Evolutionary conservation across 1,284 basidiomycete genomes (phyloP), one percentile per base, ranked within the genome.

Genomic region (Thelephora terrestris): DNA sequence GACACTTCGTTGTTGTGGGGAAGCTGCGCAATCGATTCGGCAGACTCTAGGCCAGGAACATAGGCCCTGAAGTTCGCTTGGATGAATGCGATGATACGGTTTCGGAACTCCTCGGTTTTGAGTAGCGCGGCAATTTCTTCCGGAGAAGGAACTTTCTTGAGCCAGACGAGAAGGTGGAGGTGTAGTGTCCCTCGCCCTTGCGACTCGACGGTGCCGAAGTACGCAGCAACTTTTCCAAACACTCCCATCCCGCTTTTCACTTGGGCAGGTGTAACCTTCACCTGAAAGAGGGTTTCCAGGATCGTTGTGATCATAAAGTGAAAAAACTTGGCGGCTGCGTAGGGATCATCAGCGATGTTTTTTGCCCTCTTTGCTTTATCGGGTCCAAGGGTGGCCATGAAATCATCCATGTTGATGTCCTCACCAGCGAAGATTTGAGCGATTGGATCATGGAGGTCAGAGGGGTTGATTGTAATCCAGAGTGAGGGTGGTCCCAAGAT

Each of bases 291-390:
- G 0, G 39, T 58, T 17, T 64, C 55, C 0, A 73, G 46, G 0
- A 73, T 56, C 0, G 54, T 51, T 0, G 53, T 16, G 3, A 74
- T 64, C 0, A 65, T 57, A 43, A 69, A 64, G 38, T 71, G 61
- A 47, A 69, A 74, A 48, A 64, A 74, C 37, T 65, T 56, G 0
- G 66, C 62, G 0, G 66, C 58, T 0, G 66, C 66, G 50, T 58
- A 72, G 12, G 68, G 67, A 56, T 75, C 66, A 0, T 24, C 9
- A 0, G 68, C 63, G 4, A 72, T 61, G 40, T 67, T 70, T 0
- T 45, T 5, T 1, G 61, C 60, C 0, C 62, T 54, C 38, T 61
- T 12, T 0, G 55, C 47, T 3, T 47, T 53, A 17, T 56, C 55
- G 0, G 65, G 70, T 0, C 65, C 68, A 4, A 49, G 17, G 5